Base-by-base conservation (phyloP, 345 rosid genomes). In the Camelina neglecta region DNA sequence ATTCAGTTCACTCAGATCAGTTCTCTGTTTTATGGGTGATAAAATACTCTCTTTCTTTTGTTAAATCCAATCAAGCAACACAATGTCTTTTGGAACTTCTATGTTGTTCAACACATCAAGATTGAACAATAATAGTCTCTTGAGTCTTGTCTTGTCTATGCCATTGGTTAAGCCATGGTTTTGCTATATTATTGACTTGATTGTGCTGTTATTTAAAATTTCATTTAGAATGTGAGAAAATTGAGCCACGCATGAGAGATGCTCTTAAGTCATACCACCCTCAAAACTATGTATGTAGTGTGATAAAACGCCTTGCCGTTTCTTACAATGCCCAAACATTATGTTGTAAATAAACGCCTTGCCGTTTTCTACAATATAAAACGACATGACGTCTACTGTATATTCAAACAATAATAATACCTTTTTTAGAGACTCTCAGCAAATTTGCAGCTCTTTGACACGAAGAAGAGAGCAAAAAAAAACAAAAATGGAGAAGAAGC, bases 401-500 rank as follows among this genome's bases (percentile, higher is more conserved):
- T 48, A 38, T 56, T 64, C 54, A 10, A 67, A 33, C 75, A 6
- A 51, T 7, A 23, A 18, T 18, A 18, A 18, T 18, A 18, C 18
- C 18, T 18, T 18, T 18, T 18, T 18, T 18, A 18, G 18, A 18
- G 18, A 18, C 18, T 18, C 18, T 18, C 18, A 18, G 76, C 67
- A 44, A 57, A 47, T 8, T 48, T 2, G 36, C 8, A 35, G 48
- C 48, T 62, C 60, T 48, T 58, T 21, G 26, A 18, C 16, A 8
- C 39, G 56, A 35, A 72, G 48, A 44, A 78, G 48, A 44, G 10
- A 33, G 33, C 6, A 11, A 58, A 15, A 57, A 24, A 24, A 26
- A 29, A 4, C 0, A 29, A 29, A 29, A 29, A 29, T 73, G 83
- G 82, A 75, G 77, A 67, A 69, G 36, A 74, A 60, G 50, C 73